Conservation (phyloP, 306 rosid genomes). For the Ceratonia siliqua region DNA sequence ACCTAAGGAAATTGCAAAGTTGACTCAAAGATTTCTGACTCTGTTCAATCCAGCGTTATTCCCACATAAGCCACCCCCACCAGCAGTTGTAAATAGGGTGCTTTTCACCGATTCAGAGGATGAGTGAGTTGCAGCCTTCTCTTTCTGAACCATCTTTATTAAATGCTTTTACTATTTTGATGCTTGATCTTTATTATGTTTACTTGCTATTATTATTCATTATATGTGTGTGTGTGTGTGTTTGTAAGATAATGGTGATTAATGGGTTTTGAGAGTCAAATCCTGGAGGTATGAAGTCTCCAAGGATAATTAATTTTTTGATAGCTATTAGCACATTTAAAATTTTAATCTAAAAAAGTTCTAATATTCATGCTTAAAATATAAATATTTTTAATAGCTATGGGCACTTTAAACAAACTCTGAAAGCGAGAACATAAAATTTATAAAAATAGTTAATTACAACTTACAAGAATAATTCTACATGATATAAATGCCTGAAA, state of each 20-base stretch:
- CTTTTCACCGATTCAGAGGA: conserved; percentile 97
- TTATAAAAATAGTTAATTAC: no score
- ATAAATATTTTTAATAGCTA: neutral
- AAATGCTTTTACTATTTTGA: conserved; percentile 26
- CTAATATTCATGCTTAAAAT: neutral
- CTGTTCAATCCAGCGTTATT: conserved; percentile 81
- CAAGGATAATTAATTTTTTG: no score
- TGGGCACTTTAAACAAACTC: neutral
- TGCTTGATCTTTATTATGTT: conserved; percentile 23
- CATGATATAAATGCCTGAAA: neutral
- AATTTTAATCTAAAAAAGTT: neutral
- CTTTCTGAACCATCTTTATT: conserved; percentile 25
- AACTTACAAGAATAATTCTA: no score
- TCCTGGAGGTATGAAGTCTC: conserved; percentile 3
- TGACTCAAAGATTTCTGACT: conserved; percentile 68
- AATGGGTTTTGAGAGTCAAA: neutral
- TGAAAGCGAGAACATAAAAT: no score
- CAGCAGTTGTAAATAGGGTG: conserved; percentile 71
- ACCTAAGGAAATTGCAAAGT: conserved; percentile 74
- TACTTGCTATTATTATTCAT: neutral
- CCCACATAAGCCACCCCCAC: conserved; percentile 85
- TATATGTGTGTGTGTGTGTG: neutral
- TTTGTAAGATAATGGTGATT: neutral
- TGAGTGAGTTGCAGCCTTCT: conserved; percentile 66
- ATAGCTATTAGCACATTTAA: neutral